phyloP scores from a whole-genome alignment of 2,329 filamentous ascomycete genomes.

The Geosmithia flava region DNA sequence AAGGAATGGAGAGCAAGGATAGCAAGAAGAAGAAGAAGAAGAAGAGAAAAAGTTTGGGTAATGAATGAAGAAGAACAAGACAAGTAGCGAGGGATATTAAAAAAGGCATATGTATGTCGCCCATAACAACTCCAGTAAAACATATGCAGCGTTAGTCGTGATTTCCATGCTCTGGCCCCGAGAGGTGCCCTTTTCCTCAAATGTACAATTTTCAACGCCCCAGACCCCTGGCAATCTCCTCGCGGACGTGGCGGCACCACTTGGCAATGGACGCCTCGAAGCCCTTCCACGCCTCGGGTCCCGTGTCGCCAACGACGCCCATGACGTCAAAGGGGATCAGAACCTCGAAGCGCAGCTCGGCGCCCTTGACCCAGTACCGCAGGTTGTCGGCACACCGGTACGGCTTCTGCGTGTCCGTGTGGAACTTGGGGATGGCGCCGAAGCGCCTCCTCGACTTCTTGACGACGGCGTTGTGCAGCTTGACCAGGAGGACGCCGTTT shows the following conservation, averaged over 20 bases:
- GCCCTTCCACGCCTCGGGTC: constrained; percentile 58
- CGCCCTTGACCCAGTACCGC: constrained; percentile 91
- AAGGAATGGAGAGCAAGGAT: background rate
- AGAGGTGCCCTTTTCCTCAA: background rate
- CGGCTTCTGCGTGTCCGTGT: constrained; percentile 87
- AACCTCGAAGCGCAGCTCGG: constrained; percentile 86
- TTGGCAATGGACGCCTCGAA: constrained; percentile 74
- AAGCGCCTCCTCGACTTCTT: constrained; percentile 77
- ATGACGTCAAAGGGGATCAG: constrained; percentile 74
- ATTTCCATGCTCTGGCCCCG: constrained; percentile 4
- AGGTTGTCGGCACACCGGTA: constrained; percentile 92
- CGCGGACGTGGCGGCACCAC: constrained; percentile 74
- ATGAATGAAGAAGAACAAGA: background rate
- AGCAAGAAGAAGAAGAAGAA: background rate
- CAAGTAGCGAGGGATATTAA: background rate
- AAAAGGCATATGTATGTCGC: background rate
- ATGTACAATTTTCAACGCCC: background rate
- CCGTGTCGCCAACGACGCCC: constrained; percentile 67
- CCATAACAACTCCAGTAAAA: background rate
- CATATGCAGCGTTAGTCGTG: constrained; percentile 4
- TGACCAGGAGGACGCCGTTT: constrained; percentile 70
- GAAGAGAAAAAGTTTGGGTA: background rate
- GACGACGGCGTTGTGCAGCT: constrained; percentile 82
- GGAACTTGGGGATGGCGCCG: constrained; percentile 77
- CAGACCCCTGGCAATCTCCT: constrained; percentile 67